A percentile compares a stretch with the other conserved stretches of the same genome.
These are phyloP conservation scores for Lachnellula cervina DNA, from an alignment of 2,329 filamentous ascomycete genomes.

Conservation along the genomic window DNA sequence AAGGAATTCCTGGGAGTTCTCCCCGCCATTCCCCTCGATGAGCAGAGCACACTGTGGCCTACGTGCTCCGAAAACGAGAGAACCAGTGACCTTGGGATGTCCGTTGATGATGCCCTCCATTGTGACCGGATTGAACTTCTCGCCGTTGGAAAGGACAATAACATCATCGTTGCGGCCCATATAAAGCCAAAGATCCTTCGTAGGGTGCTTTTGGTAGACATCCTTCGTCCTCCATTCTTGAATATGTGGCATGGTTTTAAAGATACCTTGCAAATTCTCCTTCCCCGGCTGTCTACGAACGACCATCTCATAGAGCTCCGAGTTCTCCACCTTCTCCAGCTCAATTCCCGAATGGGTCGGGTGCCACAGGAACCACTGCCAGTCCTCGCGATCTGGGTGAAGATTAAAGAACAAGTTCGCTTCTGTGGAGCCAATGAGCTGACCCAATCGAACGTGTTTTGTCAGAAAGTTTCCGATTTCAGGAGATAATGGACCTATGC, in stretches of 20 bases:
- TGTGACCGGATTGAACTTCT: constrained; percentile 40
- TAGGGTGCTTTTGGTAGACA: constrained; percentile 36
- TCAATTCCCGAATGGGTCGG: not conserved
- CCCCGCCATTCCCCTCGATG: not conserved
- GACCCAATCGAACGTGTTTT: too few relatives aligned
- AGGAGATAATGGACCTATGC: too few relatives aligned
- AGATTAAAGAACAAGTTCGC: too few relatives aligned
- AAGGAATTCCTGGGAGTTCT: not conserved
- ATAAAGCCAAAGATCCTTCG: constrained; percentile 34
- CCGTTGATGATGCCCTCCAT: not conserved
- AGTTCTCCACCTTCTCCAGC: not conserved
- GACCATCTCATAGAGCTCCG: constrained; percentile 23
- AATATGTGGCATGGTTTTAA: constrained; percentile 29
- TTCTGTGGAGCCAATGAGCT: too few relatives aligned
- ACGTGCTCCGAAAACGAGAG: not conserved
- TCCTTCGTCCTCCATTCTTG: constrained; percentile 35
- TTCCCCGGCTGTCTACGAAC: constrained; percentile 13
- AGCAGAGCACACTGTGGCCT: not conserved
- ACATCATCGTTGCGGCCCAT: constrained; percentile 37
- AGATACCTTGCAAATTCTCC: constrained; percentile 25
- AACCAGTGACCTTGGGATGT: not conserved
- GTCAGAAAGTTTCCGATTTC: too few relatives aligned
- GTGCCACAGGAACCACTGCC: not conserved
- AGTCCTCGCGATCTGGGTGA: too few relatives aligned
- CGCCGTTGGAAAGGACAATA: constrained; percentile 40